Evolutionary conservation across 495 filamentous ascomycete species (phyloP), one percentile per base, ranked within the genome.

Genomic region (Elasticomyces elasticus): DNA sequence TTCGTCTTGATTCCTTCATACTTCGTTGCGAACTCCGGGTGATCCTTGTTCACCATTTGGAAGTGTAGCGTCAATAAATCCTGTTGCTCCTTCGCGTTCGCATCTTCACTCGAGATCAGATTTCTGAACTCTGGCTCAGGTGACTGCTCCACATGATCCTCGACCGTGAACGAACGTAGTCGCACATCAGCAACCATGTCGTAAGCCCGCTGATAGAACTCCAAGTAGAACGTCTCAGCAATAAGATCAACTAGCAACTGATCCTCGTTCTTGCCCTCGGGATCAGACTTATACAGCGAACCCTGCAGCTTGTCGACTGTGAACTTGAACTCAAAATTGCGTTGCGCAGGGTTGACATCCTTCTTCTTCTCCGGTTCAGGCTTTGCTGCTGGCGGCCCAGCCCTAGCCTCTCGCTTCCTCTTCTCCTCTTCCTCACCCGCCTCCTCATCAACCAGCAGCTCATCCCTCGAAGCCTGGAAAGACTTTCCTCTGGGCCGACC

Each of bases 1-100:
- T 97, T 91, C 59, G 84, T 94, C 45, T 89, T 88, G 56, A 98
- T 85, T 11, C 90, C 88, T 63, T 96, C 89, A 58, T 94, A 96
- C 15, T 84, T 83, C 1, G 83, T 80, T 73, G 87, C 81, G 65
- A 96, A 94, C 63, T 97, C 90, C 0, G 94, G 94, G 11, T 89
- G 95, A 54, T 95, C 86, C 40, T 77, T 79, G 44, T 92, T 95
- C 48, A 97, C 89, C 63, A 83, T 86, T 19, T 89, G 75, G 62
- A 94, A 90, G 64, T 90, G 94, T 60, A 98, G 74, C 46, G 82
- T 78, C 58, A 97, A 86, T 20, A 98, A 80, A 62, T 92, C 87
- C 54, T 85, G 85, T 38, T 85, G 74, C 54, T 83, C 80, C 42
- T 89, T 80, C 12, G 78, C 75, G 52, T 79, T 72, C 11, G 80